A percentile compares a stretch with the other conserved stretches of the same genome.
Conservation (phyloP, 1,284 basidiomycete species). For the Coniophora puteana region DNA sequence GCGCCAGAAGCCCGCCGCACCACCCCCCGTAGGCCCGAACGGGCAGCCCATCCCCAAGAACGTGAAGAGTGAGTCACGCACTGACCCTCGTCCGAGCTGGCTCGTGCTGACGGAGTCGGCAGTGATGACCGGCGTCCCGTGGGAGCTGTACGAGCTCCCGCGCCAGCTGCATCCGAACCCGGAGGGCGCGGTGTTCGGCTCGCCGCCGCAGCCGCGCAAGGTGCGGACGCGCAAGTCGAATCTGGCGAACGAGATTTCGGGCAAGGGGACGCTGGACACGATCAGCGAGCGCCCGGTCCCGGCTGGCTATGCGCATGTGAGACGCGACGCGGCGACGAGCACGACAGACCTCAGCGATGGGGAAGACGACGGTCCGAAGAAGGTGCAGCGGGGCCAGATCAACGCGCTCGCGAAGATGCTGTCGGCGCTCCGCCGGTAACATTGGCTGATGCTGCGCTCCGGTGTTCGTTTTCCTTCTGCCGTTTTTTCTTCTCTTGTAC, state of each 20-base stretch:
- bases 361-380: slow-evolving; percentile 52
- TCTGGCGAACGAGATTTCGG: too few relatives aligned
- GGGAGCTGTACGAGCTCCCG: slow-evolving; percentile 65
- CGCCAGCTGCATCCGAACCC: slow-evolving; percentile 59
- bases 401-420: slow-evolving; percentile 81
- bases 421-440: slow-evolving; percentile 66
- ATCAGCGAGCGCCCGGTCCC: slow-evolving; percentile 62
- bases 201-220: slow-evolving; percentile 60
- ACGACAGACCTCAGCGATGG: slow-evolving; percentile 57
- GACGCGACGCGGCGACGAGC: slow-evolving; percentile 60
- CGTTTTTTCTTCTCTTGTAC: slow-evolving; percentile 2
- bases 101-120: slow-evolving; percentile 9
- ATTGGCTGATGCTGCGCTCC: slow-evolving; percentile 26
- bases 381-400: slow-evolving; percentile 82
- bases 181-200: slow-evolving; percentile 56
- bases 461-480: slow-evolving; percentile 6
- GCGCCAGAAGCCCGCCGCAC: too few relatives aligned
- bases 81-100: slow-evolving; percentile 4
- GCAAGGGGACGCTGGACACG: slow-evolving; percentile 68
- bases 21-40: too few relatives aligned
- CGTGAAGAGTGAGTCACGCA: slow-evolving; percentile 64
- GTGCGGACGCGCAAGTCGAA: slow-evolving; percentile 62
- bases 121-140: slow-evolving; percentile 75
- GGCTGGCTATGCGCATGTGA: slow-evolving; percentile 21
- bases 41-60: slow-evolving; percentile 59